Conservation (phyloP, 495 filamentous ascomycete genomes). For the Umbilicaria muhlenbergii region DNA sequence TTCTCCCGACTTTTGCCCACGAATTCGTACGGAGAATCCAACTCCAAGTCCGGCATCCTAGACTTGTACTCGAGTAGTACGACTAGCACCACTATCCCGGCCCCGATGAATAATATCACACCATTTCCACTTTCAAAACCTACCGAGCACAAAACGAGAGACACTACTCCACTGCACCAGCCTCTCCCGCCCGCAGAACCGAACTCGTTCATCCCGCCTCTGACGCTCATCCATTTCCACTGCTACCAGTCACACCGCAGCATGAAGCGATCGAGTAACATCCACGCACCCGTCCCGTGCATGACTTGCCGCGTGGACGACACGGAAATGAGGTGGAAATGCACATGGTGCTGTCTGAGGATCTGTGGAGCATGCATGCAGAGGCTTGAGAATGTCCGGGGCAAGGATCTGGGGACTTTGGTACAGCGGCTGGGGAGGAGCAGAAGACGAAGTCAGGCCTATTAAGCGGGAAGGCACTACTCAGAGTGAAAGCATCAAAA, state of each 20-base stretch:
- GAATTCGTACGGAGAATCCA: too few relatives aligned
- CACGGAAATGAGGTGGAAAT: constrained; percentile 27
- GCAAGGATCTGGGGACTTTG: constrained; percentile 2
- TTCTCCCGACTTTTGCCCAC: too few relatives aligned
- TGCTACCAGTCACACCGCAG: constrained; percentile 32
- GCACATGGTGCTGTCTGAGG: constrained; percentile 33
- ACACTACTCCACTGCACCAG: not conserved
- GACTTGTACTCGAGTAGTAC: not conserved
- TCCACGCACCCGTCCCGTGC: constrained; percentile 31
- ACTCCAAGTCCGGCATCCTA: too few relatives aligned
- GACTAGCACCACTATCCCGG: not conserved
- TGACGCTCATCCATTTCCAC: constrained; percentile 25
- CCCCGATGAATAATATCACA: not conserved
- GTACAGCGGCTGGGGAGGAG: constrained; percentile 1
- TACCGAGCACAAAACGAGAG: too few relatives aligned
- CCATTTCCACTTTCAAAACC: not conserved
- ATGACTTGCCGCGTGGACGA: constrained; percentile 33
- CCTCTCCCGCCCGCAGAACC: too few relatives aligned
- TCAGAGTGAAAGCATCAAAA: too few relatives aligned
- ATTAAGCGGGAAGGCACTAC: too few relatives aligned
- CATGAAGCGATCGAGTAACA: constrained; percentile 27
- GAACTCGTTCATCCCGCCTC: constrained; percentile 15
- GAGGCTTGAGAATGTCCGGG: constrained; percentile 17
- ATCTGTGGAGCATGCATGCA: constrained; percentile 28
- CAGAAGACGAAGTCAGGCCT: too few relatives aligned